Percentiles rank a stretch among this genome's conserved stretches.
Conservation (phyloP, 179 eudicot species). For the Amaranthus tricolor region DNA sequence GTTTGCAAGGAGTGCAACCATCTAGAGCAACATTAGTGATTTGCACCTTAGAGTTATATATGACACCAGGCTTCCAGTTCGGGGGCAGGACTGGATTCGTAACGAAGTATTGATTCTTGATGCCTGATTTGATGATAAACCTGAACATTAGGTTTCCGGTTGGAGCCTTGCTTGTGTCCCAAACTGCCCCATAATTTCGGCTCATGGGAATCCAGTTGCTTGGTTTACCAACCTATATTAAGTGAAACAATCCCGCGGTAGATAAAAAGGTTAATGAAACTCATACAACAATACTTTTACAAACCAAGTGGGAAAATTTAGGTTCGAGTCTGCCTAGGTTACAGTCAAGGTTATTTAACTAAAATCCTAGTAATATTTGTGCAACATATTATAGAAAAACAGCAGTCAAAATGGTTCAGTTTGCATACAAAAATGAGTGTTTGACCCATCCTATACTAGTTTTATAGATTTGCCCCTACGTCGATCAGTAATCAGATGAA, state of each 20-base stretch:
- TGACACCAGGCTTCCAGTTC: conserved; percentile 51
- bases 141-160: conserved; percentile 54
- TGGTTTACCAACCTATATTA: conserved; percentile 44
- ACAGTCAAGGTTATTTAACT: no score
- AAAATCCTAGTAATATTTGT: no score
- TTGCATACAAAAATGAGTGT: no score
- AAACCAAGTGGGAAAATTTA: no score
- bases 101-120: conserved; percentile 48
- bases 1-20: conserved; percentile 54
- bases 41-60: conserved; percentile 53
- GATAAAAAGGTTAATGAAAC: not conserved
- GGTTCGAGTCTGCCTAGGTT: no score
- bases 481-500: not conserved
- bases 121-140: conserved; percentile 56
- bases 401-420: no score
- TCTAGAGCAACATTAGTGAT: conserved; percentile 61
- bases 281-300: not conserved
- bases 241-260: not conserved
- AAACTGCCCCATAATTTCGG: conserved; percentile 59
- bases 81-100: conserved; percentile 53
- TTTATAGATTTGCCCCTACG: no score
- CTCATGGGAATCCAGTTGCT: conserved; percentile 46
- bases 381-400: no score
- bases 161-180: conserved; percentile 54
- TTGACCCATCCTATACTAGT: no score